phyloP scores from a whole-genome alignment of 371 early-diverging fungal genomes.

The Syncephalastrum sp. region DNA sequence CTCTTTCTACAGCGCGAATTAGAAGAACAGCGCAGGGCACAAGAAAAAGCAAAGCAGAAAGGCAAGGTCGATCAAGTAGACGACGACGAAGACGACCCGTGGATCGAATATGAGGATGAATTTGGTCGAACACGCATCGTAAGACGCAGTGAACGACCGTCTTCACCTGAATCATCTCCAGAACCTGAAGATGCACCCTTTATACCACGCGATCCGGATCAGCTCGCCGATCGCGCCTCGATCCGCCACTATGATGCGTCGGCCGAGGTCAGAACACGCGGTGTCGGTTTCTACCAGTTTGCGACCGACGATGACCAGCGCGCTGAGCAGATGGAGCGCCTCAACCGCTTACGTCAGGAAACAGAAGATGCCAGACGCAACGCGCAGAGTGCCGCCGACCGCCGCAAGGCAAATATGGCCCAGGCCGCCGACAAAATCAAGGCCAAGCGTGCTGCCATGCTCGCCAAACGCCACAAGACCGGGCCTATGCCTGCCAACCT shows the following conservation, averaged over 20 bases:
- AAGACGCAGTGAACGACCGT: constrained; percentile 61
- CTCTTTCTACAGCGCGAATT: not conserved
- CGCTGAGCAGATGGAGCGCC: constrained; percentile 59
- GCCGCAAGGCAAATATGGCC: constrained; percentile 47
- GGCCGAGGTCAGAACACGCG: constrained; percentile 67
- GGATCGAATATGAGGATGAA: constrained; percentile 81
- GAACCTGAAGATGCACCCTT: constrained; percentile 2
- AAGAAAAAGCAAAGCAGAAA: constrained; percentile 15
- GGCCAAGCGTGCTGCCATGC: constrained; percentile 30
- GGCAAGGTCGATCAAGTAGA: constrained; percentile 17
- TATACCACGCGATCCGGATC: constrained; percentile 13
- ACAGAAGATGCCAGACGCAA: constrained; percentile 44
- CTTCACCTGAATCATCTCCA: constrained; percentile 16
- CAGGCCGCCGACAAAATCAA: constrained; percentile 48
- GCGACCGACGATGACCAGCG: constrained; percentile 71
- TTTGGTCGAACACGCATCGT: constrained; percentile 78
- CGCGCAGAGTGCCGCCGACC: constrained; percentile 37
- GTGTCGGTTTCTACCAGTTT: constrained; percentile 76
- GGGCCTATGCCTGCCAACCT: no score
- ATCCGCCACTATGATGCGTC: constrained; percentile 56
- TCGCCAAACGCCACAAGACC: constrained; percentile 23
- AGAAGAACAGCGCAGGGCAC: constrained; percentile 3
- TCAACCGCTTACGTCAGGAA: constrained; percentile 60
- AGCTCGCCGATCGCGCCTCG: constrained; percentile 23
- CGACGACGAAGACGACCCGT: constrained; percentile 60